A percentile compares a stretch with the other conserved stretches of the same genome.
phyloP scores from a whole-genome alignment of 805 yeast species.

The Metschnikowia arizonensis region DNA sequence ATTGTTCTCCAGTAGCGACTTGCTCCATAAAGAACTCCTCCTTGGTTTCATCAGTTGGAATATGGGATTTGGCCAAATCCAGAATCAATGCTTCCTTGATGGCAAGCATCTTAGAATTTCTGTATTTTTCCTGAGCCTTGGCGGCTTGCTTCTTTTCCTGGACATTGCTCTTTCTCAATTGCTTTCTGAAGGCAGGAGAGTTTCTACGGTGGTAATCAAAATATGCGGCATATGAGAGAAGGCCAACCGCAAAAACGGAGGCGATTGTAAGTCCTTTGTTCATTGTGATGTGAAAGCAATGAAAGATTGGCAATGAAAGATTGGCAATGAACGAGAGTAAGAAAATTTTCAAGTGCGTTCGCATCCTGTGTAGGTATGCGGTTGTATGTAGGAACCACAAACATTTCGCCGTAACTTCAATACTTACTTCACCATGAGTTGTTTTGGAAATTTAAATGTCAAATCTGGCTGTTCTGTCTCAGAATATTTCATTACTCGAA shows the following conservation, averaged over 20 bases:
- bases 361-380: neutral
- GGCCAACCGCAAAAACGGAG: slow-evolving; percentile 49
- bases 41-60: slow-evolving; percentile 63
- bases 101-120: slow-evolving; percentile 55
- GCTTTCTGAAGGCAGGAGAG: slow-evolving; percentile 75
- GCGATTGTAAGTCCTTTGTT: slow-evolving; percentile 31
- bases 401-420: too few relatives aligned
- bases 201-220: slow-evolving; percentile 91
- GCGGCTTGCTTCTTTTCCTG: slow-evolving; percentile 57
- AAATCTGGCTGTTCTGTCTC: too few relatives aligned
- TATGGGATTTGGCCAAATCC: slow-evolving; percentile 67
- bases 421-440: too few relatives aligned
- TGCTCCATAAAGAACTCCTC: slow-evolving; percentile 79
- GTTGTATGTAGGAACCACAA: neutral
- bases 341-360: slow-evolving; percentile 12
- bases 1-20: slow-evolving; percentile 81
- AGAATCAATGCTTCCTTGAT: slow-evolving; percentile 58
- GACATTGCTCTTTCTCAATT: slow-evolving; percentile 59
- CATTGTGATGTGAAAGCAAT: slow-evolving; percentile 17
- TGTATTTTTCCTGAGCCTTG: slow-evolving; percentile 51
- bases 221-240: slow-evolving; percentile 73
- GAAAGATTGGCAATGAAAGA: neutral
- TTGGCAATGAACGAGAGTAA: neutral
- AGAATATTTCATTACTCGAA: too few relatives aligned
- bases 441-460: too few relatives aligned